A percentile compares a stretch with the other conserved stretches of the same genome.
phyloP scores from a whole-genome alignment of 2,329 filamentous ascomycete species.

The Ceratocystis papillata region DNA sequence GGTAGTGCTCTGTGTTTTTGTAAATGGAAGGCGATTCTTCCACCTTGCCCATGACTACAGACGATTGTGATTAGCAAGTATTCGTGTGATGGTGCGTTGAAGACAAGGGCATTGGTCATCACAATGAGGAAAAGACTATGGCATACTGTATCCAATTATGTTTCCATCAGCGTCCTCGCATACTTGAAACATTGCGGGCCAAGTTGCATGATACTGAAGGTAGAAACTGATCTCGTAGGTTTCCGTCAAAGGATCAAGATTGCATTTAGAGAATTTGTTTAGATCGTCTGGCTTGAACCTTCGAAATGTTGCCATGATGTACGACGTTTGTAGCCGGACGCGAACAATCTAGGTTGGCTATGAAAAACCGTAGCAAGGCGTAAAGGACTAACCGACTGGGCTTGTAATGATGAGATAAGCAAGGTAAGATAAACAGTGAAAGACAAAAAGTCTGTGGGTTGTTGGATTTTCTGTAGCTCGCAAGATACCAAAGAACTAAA shows the following conservation, averaged over 20 bases:
- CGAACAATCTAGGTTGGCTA: background rate
- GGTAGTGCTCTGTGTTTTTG: slow-evolving; percentile 71
- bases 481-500: background rate
- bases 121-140: background rate
- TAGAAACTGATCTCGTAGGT: slow-evolving; percentile 96
- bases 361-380: too few species aligned
- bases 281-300: slow-evolving; percentile 77
- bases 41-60: slow-evolving; percentile 88
- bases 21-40: slow-evolving; percentile 72
- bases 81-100: background rate
- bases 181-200: slow-evolving; percentile 89
- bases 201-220: slow-evolving; percentile 87
- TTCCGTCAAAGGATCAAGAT: slow-evolving; percentile 93
- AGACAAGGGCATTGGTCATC: slow-evolving; percentile 11
- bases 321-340: background rate
- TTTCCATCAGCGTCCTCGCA: slow-evolving; percentile 78
- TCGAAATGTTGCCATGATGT: slow-evolving; percentile 67
- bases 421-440: too few species aligned
- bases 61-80: slow-evolving; percentile 2
- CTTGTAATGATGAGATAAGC: too few species aligned
- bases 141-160: slow-evolving; percentile 85
- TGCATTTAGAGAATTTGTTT: slow-evolving; percentile 83
- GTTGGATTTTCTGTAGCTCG: too few species aligned
- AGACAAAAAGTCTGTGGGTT: too few species aligned
- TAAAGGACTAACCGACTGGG: too few species aligned